These are phyloP conservation scores for Sodiomyces alkalinus DNA, from an alignment of 2,329 filamentous ascomycete genomes.

Conservation along the genomic window DNA sequence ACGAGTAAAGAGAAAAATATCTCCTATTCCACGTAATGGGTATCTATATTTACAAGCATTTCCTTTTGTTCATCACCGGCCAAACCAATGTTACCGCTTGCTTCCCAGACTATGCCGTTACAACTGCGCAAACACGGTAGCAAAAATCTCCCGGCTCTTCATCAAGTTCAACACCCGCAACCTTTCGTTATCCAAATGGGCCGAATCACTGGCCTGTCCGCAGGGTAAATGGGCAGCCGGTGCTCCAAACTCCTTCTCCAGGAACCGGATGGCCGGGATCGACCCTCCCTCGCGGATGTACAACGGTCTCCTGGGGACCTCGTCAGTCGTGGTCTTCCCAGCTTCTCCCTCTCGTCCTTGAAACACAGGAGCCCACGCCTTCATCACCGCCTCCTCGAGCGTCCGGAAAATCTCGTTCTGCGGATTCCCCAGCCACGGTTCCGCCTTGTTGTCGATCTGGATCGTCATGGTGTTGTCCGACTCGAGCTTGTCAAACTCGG, in stretches of 20 bases:
- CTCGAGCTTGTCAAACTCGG: conserved; percentile 57
- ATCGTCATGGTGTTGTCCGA: conserved; percentile 71
- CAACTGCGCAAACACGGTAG: conserved; percentile 63
- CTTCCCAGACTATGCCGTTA: conserved; percentile 12
- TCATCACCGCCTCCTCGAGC: conserved; percentile 69
- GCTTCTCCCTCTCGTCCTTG: too few species aligned
- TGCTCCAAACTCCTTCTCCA: conserved; percentile 86
- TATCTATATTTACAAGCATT: conserved; percentile 5
- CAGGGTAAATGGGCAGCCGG: conserved; percentile 88
- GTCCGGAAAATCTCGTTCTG: conserved; percentile 83
- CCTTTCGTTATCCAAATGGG: conserved; percentile 92
- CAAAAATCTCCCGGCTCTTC: conserved; percentile 86
- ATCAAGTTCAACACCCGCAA: conserved; percentile 74
- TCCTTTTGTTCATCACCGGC: too few species aligned
- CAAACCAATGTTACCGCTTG: too few species aligned
- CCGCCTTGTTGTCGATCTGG: conserved; percentile 81
- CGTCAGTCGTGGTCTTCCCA: conserved; percentile 11
- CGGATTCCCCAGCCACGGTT: conserved; percentile 91
- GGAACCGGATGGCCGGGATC: conserved; percentile 83
- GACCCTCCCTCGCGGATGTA: conserved; percentile 94
- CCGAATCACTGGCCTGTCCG: conserved; percentile 84
- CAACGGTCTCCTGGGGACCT: conserved; percentile 46
- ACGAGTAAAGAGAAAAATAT: too few species aligned
- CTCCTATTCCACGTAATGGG: conserved; percentile 2
- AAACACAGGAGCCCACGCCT: conserved; percentile 58